Base-by-base conservation (phyloP, 2,329 filamentous ascomycete species). In the Aphanocladium album region DNA sequence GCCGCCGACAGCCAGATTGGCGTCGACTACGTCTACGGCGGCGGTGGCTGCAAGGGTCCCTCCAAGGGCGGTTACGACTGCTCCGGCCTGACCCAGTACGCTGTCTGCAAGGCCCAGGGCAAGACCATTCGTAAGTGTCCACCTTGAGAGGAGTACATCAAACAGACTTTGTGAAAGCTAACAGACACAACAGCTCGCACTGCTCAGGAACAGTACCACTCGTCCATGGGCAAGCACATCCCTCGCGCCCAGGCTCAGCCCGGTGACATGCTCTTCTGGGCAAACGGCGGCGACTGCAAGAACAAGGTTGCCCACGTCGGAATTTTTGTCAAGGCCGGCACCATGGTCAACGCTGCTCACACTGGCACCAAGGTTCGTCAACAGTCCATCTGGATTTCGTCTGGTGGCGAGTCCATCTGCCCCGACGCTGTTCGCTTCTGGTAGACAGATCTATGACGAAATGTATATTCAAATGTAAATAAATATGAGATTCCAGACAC, bases 371-470 rank as follows among this genome's bases (percentile, higher is more conserved):
- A 59, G 17, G 62, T 65, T 43, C 61, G 60, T 12, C 59, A 65
- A 49, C 64, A 65, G 62, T 23, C 52, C 14, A 63, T 65, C 46
- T 65, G 64, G 64, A 65, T 62, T 23, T 64, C 64, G 7, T 51
- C 21, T 49, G 64, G 64, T 27, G 64, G 61, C 55, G 46, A 59
- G 41, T 55, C 37, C 27, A 65, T 64, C 52, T 65, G 64, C 60
- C 64, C 64, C 19, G 61, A 64, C 27, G 64, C 58, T n/a, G 64
- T 64, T 8, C 60, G 64, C n/a, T 65, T 65, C 59, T 65, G 64
- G 64, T 65, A 68, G 54, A 43, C 5, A 6, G 5, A 25, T 19
- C 17, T 5, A 27, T 35, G 1, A 52, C 19, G 2, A 12, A 23
- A n/a, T 46, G 23, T 37, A 37, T 3, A 46, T 53, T 14, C 25